Conservation (phyloP, 768 basidiomycete genomes). For the Podaxis sp. region DNA sequence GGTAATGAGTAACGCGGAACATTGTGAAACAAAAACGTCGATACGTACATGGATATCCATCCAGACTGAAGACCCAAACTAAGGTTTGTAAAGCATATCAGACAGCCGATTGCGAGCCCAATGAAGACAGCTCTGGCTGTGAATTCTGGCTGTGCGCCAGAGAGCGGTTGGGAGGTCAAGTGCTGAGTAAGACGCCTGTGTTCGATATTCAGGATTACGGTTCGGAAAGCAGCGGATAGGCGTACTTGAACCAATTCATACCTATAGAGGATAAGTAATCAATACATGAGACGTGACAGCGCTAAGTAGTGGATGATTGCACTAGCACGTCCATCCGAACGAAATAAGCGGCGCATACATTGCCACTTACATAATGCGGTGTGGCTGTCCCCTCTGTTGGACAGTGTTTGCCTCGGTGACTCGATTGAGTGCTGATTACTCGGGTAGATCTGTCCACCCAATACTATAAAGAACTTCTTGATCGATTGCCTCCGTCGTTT, state of each 20-base stretch:
- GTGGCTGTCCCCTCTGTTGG: background rate
- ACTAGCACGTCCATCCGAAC: background rate
- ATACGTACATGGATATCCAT: constrained; percentile 79
- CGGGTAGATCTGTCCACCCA: background rate
- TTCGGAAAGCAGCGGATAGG: background rate
- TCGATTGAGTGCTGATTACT: background rate
- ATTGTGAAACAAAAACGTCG: background rate
- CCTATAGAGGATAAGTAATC: background rate
- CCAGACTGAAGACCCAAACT: constrained; percentile 86
- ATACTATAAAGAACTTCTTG: background rate
- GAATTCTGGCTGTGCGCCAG: constrained; percentile 34
- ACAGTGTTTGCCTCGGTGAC: background rate
- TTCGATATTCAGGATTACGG: background rate
- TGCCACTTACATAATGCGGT: background rate
- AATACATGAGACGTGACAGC: constrained; percentile 8
- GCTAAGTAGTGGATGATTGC: background rate
- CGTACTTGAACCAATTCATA: constrained; percentile 21
- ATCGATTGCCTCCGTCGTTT: background rate
- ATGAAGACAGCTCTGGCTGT: constrained; percentile 59
- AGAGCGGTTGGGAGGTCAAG: constrained; percentile 2
- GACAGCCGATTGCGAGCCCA: constrained; percentile 79
- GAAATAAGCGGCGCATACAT: background rate
- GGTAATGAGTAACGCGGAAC: background rate
- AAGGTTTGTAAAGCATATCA: constrained; percentile 90
- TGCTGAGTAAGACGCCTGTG: background rate